Conservation (phyloP, 176 grass and related monocot species). For the Oryza australiensis region DNA sequence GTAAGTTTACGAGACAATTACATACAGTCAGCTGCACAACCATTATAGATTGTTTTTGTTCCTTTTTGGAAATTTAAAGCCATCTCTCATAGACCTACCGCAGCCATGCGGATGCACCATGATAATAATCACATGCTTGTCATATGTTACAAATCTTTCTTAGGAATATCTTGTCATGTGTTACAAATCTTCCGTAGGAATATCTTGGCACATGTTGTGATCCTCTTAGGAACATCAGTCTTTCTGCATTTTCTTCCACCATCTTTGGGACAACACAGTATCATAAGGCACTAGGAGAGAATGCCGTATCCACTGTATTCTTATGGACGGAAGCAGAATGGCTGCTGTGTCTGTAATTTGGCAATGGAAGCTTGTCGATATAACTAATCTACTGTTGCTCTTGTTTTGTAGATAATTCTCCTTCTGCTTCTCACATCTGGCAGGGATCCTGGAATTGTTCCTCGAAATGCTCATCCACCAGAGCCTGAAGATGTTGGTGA, state of each 20-base stretch:
- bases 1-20: constrained; percentile 51
- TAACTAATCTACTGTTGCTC: constrained; percentile 3
- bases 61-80: neutral
- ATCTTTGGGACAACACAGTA: constrained; percentile 3
- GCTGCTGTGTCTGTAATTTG: neutral
- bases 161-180: neutral
- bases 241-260: constrained; percentile 2
- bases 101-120: constrained; percentile 3
- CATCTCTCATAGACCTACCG: constrained; percentile 10
- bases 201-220: neutral
- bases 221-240: neutral
- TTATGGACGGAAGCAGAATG: constrained; percentile 4
- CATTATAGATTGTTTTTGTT: neutral
- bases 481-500: constrained; percentile 68
- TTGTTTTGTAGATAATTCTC: constrained; percentile 54
- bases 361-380: constrained; percentile 8
- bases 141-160: constrained; percentile 2
- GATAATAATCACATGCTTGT: neutral
- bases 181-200: neutral
- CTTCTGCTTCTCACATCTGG: constrained; percentile 68
- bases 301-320: neutral
- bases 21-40: neutral
- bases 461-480: constrained; percentile 61
- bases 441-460: constrained; percentile 76
- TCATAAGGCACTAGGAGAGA: neutral